Conservation (phyloP, 2,329 filamentous ascomycete genomes). For the Biscogniauxia mediterranea region DNA sequence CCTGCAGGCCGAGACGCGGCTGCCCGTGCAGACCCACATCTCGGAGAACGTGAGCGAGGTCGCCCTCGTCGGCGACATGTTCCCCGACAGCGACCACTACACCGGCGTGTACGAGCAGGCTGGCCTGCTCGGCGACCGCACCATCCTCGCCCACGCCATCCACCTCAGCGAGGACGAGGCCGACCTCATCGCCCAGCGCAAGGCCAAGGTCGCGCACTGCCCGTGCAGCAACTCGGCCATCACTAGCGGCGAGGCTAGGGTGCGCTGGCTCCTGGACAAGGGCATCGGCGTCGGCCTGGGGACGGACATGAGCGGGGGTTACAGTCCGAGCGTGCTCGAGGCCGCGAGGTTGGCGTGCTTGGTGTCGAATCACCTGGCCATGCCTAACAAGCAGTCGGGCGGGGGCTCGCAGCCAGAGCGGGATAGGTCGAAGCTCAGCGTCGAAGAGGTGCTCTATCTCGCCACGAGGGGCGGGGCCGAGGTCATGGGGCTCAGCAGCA, state of each 20-base stretch:
- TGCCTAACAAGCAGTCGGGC: slow-evolving; percentile 38
- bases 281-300: slow-evolving; percentile 82
- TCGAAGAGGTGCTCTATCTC: slow-evolving; percentile 83
- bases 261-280: slow-evolving; percentile 70
- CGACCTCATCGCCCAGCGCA: slow-evolving; percentile 56
- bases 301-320: slow-evolving; percentile 89
- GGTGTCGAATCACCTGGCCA: slow-evolving; percentile 70
- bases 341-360: slow-evolving; percentile 79
- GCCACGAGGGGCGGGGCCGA: slow-evolving; percentile 84
- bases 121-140: slow-evolving; percentile 67
- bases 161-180: slow-evolving; percentile 71
- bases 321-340: slow-evolving; percentile 63
- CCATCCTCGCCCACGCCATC: slow-evolving; percentile 82
- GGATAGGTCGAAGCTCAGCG: slow-evolving; percentile 65
- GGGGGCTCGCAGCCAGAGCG: slow-evolving; percentile 11
- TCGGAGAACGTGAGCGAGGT: slow-evolving; percentile 79
- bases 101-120: slow-evolving; percentile 74
- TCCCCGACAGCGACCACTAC: slow-evolving; percentile 65
- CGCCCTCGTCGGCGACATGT: slow-evolving; percentile 65
- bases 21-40: slow-evolving; percentile 86
- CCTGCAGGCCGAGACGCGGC: slow-evolving; percentile 59
- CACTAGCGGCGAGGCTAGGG: slow-evolving; percentile 73
- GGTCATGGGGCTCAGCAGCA: slow-evolving; percentile 70
- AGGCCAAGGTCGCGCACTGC: slow-evolving; percentile 76
- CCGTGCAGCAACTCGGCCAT: slow-evolving; percentile 83